Conservation (phyloP, 2,329 filamentous ascomycete genomes). For the Hypoxylon sp. region DNA sequence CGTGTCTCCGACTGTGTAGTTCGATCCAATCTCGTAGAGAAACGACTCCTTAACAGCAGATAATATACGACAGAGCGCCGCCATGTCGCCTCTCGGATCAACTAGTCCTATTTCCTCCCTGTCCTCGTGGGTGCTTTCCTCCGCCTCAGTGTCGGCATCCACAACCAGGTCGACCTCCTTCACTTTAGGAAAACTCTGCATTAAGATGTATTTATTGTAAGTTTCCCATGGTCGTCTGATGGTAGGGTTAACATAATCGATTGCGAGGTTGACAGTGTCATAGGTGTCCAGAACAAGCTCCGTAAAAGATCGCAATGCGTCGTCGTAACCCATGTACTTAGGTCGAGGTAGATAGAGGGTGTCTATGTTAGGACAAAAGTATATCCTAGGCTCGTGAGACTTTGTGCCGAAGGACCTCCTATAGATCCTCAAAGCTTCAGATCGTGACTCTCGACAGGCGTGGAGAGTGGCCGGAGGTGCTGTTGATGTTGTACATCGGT, state of each 20-base stretch:
- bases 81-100: constrained; percentile 45
- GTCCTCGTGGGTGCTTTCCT: constrained; percentile 22
- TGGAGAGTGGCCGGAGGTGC: constrained; percentile 58
- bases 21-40: constrained; percentile 49
- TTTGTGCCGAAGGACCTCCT: constrained; percentile 54
- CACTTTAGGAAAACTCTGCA: constrained; percentile 58
- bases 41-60: constrained; percentile 51
- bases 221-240: constrained; percentile 64
- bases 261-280: constrained; percentile 57
- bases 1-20: constrained; percentile 45
- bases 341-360: constrained; percentile 58
- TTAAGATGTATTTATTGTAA: constrained; percentile 63
- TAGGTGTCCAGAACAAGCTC: constrained; percentile 54
- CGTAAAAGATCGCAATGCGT: constrained; percentile 58
- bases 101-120: constrained; percentile 42
- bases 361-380: constrained; percentile 52
- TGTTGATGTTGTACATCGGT: constrained; percentile 56
- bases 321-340: constrained; percentile 58
- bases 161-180: constrained; percentile 57
- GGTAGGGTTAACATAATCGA: constrained; percentile 61
- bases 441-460: constrained; percentile 58
- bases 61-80: constrained; percentile 45
- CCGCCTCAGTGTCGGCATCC: constrained; percentile 26
- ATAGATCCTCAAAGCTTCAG: constrained; percentile 58
- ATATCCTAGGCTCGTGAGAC: constrained; percentile 50